Percentiles rank a stretch among this genome's conserved stretches.
Conservation (phyloP, 2,329 filamentous ascomycete species). For the Allantophomopsis lycopodina region DNA sequence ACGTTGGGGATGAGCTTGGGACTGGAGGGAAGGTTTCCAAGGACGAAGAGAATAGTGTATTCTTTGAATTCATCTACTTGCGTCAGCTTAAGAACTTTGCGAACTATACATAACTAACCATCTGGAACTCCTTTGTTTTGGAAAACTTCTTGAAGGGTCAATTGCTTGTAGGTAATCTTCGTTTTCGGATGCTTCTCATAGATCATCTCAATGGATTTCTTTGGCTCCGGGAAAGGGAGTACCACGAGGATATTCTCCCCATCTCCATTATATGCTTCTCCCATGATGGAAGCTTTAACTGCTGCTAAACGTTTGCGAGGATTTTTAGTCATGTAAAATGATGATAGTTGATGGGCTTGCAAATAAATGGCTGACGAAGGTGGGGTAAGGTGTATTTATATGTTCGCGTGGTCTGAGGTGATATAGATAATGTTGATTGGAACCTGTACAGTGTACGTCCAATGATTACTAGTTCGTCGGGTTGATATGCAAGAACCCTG, state of each 20-base stretch:
- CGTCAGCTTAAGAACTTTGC: not conserved
- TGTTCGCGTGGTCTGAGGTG: no score
- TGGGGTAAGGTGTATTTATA: no score
- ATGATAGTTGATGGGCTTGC: no score
- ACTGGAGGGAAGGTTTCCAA: constrained; percentile 12
- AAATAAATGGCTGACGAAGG: not conserved
- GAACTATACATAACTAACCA: constrained; percentile 2
- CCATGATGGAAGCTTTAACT: constrained; percentile 22
- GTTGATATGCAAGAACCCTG: no score
- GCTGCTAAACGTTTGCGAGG: not conserved
- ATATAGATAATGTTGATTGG: no score
- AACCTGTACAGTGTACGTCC: no score
- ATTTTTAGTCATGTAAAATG: no score
- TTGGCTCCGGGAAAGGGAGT: constrained; percentile 26
- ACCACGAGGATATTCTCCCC: constrained; percentile 27
- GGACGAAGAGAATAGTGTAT: constrained; percentile 19
- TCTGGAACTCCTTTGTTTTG: constrained; percentile 6
- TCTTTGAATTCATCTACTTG: constrained; percentile 11
- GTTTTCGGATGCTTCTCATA: constrained; percentile 27
- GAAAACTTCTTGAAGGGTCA: constrained; percentile 11
- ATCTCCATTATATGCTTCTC: constrained; percentile 22
- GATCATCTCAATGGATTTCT: constrained; percentile 21
- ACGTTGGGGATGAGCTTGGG: constrained; percentile 14
- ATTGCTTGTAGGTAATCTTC: constrained; percentile 25
- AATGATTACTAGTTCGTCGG: no score